phyloP scores from a whole-genome alignment of 2,329 filamentous ascomycete genomes.

The Hirsutella rhossiliensis region DNA sequence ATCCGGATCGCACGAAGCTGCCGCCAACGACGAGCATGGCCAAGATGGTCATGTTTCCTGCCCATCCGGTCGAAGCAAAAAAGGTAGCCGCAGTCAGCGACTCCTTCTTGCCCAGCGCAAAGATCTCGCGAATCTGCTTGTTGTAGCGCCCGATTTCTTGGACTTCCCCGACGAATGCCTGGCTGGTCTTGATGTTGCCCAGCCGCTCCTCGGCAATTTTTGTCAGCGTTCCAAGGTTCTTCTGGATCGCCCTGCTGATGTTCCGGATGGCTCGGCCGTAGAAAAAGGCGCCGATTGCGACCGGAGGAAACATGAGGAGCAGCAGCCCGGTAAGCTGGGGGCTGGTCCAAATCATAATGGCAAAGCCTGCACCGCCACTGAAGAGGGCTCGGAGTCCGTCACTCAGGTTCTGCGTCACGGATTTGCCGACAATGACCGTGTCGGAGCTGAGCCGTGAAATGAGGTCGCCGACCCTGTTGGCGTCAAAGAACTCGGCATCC shows the following conservation, averaged over 20 bases:
- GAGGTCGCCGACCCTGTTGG: conserved; percentile 89
- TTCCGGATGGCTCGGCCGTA: conserved; percentile 85
- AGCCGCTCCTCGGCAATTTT: conserved; percentile 98
- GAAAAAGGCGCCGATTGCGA: conserved; percentile 81
- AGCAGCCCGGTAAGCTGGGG: conserved; percentile 81
- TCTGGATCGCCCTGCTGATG: conserved; percentile 84
- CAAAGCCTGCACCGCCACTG: conserved; percentile 79
- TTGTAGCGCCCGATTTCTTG: conserved; percentile 89
- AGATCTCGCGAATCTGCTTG: conserved; percentile 82
- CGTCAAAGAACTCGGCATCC: conserved; percentile 97
- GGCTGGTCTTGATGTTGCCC: conserved; percentile 91
- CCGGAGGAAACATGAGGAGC: conserved; percentile 76
- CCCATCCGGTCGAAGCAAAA: conserved; percentile 75
- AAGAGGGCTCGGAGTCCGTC: conserved; percentile 88
- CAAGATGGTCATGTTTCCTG: conserved; percentile 93
- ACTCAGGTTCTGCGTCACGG: conserved; percentile 93
- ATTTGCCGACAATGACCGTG: conserved; percentile 96
- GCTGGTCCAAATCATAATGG: conserved; percentile 92
- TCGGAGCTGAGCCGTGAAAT: conserved; percentile 94
- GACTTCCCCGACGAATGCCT: conserved; percentile 89
- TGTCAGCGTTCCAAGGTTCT: conserved; percentile 81
- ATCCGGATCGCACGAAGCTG: conserved; percentile 74
- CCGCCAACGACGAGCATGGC: conserved; percentile 84
- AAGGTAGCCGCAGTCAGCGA: conserved; percentile 84
- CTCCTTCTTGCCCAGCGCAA: conserved; percentile 75